Percentiles rank a stretch among this genome's conserved stretches.
These are phyloP conservation scores for Dipodascopsis uninucleata DNA, from an alignment of 805 yeast genomes.

Conservation along the genomic window DNA sequence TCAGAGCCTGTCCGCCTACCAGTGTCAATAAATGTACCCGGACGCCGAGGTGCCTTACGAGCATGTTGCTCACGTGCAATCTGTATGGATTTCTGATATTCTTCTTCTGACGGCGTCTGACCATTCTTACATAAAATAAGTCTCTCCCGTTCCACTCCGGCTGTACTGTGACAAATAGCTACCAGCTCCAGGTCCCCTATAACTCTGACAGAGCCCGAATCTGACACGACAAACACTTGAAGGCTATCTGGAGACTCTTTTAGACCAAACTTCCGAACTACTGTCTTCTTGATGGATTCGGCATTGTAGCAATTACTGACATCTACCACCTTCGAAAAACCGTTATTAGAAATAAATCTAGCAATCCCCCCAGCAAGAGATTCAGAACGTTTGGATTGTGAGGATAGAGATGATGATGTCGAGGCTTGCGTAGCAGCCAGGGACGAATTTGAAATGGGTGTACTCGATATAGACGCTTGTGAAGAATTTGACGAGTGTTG, in stretches of 20 bases:
- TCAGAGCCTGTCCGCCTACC: not conserved
- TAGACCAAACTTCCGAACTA: constrained; percentile 49
- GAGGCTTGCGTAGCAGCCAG: constrained; percentile 8
- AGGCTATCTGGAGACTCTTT: constrained; percentile 34
- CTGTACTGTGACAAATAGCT: constrained; percentile 74
- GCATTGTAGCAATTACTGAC: constrained; percentile 79
- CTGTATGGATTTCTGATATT: constrained; percentile 30
- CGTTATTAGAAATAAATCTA: constrained; percentile 72
- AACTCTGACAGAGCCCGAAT: constrained; percentile 48
- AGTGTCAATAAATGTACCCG: constrained; percentile 15
- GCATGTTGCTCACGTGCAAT: constrained; percentile 26
- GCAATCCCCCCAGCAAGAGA: constrained; percentile 35
- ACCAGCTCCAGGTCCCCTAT: constrained; percentile 77
- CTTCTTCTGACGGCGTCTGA: constrained; percentile 51
- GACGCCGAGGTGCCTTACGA: constrained; percentile 16
- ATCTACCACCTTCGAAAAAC: constrained; percentile 62
- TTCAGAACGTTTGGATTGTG: constrained; percentile 5
- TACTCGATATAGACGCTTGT: no score
- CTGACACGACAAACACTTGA: constrained; percentile 56
- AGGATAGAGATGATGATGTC: constrained; percentile 1
- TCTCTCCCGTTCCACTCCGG: constrained; percentile 65
- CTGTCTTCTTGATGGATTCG: constrained; percentile 66
- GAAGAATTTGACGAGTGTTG: no score
- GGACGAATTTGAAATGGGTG: no score
- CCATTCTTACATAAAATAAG: constrained; percentile 62